These are phyloP conservation scores for Hansenula anomala DNA, from an alignment of 1,139 yeast species.

Conservation along the genomic window DNA sequence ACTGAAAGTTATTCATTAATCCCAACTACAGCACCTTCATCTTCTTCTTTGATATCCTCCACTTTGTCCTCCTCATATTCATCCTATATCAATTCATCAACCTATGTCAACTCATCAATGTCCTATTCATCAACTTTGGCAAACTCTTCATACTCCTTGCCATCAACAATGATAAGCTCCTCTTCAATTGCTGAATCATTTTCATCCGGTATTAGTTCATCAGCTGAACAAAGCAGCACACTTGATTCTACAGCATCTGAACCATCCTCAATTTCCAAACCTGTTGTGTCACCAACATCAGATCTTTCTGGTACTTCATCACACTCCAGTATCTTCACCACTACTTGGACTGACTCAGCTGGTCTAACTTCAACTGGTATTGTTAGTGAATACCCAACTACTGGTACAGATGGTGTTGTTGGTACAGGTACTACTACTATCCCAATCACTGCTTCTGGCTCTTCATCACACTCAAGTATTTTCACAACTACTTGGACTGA, in stretches of 20 bases:
- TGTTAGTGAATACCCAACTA: neutral
- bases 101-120: neutral
- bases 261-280: no score
- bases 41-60: neutral
- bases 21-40: neutral
- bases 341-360: neutral
- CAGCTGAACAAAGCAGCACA: no score
- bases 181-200: neutral
- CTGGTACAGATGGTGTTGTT: neutral
- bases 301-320: neutral
- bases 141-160: no score
- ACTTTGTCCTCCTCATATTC: neutral
- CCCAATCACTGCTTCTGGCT: neutral
- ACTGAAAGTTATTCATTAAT: neutral
- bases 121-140: no score
- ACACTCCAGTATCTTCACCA: neutral
- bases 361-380: neutral
- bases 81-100: neutral
- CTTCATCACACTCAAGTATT: neutral
- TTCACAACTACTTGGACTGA: neutral
- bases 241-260: no score
- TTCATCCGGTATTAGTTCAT: no score
- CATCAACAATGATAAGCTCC: no score
- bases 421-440: neutral
- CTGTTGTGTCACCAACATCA: no score